A percentile compares a stretch with the other conserved stretches of the same genome.
Conservation (phyloP, 1,139 yeast genomes). For the Debaryomycetaceae sp. region DNA sequence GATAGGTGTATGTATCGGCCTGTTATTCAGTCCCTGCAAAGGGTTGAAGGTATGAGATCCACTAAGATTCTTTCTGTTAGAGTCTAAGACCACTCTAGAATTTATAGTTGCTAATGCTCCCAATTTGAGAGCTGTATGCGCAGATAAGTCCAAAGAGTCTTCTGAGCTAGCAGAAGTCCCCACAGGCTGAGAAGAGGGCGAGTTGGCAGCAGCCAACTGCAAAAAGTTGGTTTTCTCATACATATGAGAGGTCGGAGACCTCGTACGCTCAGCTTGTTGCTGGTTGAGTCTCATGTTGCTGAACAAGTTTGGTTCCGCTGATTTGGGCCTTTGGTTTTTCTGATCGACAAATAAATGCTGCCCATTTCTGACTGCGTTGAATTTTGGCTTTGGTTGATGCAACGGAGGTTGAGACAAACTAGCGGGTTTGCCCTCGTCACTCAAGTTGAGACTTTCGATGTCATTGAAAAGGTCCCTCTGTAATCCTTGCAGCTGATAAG, state of each 20-base stretch:
- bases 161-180: constrained; percentile 17
- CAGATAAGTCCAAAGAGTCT: constrained; percentile 36
- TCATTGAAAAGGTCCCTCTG: constrained; percentile 21
- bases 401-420: constrained; percentile 9
- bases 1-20: constrained; percentile 4
- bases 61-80: constrained; percentile 36
- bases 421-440: constrained; percentile 11
- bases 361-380: constrained; percentile 19
- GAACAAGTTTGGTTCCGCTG: constrained; percentile 37
- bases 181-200: constrained; percentile 16
- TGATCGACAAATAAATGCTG: constrained; percentile 28
- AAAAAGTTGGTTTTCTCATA: constrained; percentile 43
- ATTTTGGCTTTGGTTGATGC: constrained; percentile 41
- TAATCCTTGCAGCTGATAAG: constrained; percentile 10
- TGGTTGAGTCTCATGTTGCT: constrained; percentile 6
- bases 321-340: constrained; percentile 36
- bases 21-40: constrained; percentile 10
- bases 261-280: constrained; percentile 30
- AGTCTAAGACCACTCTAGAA: constrained; percentile 57
- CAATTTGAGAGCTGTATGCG: constrained; percentile 46
- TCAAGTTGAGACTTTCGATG: constrained; percentile 28
- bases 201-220: constrained; percentile 39
- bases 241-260: constrained; percentile 44
- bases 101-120: constrained; percentile 65
- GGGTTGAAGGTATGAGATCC: constrained; percentile 13